These are phyloP conservation scores for Cyclanthera cordifolia DNA, from an alignment of 306 rosid species.

Conservation along the genomic window DNA sequence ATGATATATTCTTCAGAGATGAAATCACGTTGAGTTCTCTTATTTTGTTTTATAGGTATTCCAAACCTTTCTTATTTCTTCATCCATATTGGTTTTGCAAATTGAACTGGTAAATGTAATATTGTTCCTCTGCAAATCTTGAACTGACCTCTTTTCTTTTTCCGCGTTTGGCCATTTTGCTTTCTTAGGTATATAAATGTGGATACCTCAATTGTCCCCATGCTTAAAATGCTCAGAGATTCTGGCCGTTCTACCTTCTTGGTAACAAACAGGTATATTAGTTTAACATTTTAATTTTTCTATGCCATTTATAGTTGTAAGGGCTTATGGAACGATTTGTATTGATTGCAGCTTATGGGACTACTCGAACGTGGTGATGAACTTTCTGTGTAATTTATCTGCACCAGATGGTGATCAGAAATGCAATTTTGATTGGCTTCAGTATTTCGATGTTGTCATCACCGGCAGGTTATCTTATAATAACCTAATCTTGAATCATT, in stretches of 20 bases:
- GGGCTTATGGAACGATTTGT: not conserved
- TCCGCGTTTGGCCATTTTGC: conserved; percentile 7
- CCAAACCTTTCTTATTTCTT: not conserved
- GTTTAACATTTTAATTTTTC: conserved; percentile 11
- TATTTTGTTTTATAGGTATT: not conserved
- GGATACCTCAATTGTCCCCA: conserved; percentile 67
- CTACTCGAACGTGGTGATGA: conserved; percentile 88
- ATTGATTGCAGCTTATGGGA: conserved; percentile 82
- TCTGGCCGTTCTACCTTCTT: conserved; percentile 88
- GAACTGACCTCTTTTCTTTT: not conserved
- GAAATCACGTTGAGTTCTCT: not conserved
- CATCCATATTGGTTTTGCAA: not conserved
- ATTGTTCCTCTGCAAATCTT: not conserved
- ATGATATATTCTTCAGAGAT: not conserved
- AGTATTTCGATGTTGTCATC: conserved; percentile 79
- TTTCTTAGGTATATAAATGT: conserved; percentile 67
- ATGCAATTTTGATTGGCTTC: conserved; percentile 74
- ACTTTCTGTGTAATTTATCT: conserved; percentile 61
- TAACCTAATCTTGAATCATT: not conserved
- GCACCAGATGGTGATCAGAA: conserved; percentile 28
- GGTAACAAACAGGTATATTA: conserved; percentile 80
- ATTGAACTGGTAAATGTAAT: not conserved
- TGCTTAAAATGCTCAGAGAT: conserved; percentile 86
- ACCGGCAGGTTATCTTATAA: conserved; percentile 60
- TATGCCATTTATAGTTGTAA: not conserved